phyloP scores from a whole-genome alignment of 129 eudicot species.

The Ambrosia trifida region DNA sequence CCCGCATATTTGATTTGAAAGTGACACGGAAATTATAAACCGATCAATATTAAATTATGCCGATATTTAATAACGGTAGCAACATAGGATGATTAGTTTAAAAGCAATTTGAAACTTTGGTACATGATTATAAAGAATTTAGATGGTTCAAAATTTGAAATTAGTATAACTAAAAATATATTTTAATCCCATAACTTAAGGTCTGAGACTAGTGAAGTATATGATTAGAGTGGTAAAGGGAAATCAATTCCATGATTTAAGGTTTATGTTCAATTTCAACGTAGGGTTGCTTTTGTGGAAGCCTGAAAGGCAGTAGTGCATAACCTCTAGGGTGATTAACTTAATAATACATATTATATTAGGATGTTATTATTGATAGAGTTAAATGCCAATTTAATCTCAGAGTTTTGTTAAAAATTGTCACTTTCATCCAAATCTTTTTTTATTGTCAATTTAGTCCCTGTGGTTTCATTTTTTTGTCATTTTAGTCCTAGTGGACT shows the following conservation, averaged over 20 bases:
- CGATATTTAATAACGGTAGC: background rate
- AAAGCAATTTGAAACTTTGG: slow-evolving; percentile 8
- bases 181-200: slow-evolving; percentile 9
- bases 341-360: background rate
- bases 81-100: slow-evolving; percentile 9
- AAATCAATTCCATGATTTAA: slow-evolving; percentile 34
- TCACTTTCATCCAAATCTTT: no score
- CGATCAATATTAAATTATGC: background rate
- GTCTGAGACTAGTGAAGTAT: slow-evolving; percentile 9
- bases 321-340: background rate
- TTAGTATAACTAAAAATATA: background rate
- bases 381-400: no score
- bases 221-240: slow-evolving; percentile 28
- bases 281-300: background rate
- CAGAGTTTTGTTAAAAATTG: no score
- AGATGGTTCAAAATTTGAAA: slow-evolving; percentile 11
- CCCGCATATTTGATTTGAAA: background rate
- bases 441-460: no score
- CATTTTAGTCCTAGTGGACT: no score
- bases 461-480: no score
- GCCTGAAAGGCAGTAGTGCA: slow-evolving; percentile 4
- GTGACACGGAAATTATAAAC: background rate
- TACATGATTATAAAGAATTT: background rate
- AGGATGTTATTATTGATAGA: background rate
- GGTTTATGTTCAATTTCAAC: slow-evolving; percentile 6